Conservation (phyloP, 73 alveolate species). For the Tetrahymena thermophila region DNA sequence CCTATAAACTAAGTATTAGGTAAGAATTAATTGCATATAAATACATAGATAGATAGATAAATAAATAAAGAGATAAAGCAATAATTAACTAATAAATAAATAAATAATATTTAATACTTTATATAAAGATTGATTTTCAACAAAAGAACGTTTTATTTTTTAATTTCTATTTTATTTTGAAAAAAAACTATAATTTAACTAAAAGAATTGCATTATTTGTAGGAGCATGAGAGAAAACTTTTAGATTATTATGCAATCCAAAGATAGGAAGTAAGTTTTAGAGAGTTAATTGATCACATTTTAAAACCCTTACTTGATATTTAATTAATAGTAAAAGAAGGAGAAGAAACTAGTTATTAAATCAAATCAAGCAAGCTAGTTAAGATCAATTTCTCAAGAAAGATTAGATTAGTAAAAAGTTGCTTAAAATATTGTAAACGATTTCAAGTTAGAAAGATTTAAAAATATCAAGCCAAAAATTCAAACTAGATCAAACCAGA, state of each 20-base stretch:
- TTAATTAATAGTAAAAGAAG: background rate
- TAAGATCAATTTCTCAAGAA: background rate
- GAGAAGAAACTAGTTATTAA: background rate
- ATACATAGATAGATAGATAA: too few relatives aligned
- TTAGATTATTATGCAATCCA: background rate
- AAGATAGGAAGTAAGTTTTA: background rate
- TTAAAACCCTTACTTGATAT: background rate
- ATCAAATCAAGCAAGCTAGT: background rate
- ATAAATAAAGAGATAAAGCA: too few relatives aligned
- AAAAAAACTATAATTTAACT: background rate
- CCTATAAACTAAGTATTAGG: background rate
- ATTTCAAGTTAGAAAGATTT: background rate
- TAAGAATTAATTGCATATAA: background rate
- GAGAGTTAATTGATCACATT: background rate
- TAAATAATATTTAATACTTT: too few relatives aligned
- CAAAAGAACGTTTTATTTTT: background rate
- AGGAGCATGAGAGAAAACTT: background rate
- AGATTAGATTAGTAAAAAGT: background rate
- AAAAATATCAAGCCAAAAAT: background rate
- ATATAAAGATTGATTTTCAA: background rate
- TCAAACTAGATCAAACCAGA: background rate
- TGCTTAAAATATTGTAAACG: background rate
- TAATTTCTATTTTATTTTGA: background rate
- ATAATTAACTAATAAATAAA: too few relatives aligned
- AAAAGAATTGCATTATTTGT: background rate